Evolutionary conservation across 495 filamentous ascomycete genomes (phyloP).

Genomic region (Penicillium dipodomyicola): DNA sequence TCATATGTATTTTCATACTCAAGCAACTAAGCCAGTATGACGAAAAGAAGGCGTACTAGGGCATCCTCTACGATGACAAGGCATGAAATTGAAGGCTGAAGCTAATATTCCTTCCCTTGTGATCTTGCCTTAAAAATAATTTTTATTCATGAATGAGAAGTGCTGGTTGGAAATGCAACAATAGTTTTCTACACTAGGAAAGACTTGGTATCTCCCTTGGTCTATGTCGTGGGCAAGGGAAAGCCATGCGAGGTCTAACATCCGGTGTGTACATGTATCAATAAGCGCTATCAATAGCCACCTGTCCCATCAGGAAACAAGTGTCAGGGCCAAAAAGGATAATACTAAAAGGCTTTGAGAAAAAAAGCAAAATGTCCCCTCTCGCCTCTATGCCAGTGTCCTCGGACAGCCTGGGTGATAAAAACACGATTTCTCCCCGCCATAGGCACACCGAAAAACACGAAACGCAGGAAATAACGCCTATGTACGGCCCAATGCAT

Average conservation of each 20-base stretch:
- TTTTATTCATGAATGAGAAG: background rate
- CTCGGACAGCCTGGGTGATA: conserved; percentile 1
- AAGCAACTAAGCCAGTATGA: too few species aligned
- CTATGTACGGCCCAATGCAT: conserved; percentile 31
- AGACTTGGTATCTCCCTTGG: background rate
- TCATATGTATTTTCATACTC: too few species aligned
- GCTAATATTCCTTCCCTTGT: too few species aligned
- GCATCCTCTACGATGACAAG: too few species aligned
- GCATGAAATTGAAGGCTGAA: too few species aligned
- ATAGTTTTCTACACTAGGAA: too few species aligned
- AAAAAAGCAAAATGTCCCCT: conserved; percentile 6
- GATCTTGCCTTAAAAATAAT: too few species aligned
- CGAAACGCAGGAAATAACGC: conserved; percentile 20
- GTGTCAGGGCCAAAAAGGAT: background rate
- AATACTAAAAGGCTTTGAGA: background rate
- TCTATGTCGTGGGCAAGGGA: background rate
- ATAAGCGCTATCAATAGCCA: background rate
- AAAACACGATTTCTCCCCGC: conserved; percentile 8
- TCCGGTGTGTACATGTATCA: background rate
- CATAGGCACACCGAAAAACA: conserved; percentile 7
- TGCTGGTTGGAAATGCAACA: too few species aligned
- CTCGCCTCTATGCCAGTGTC: conserved; percentile 16
- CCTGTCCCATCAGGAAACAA: background rate
- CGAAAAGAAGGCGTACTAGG: too few species aligned
- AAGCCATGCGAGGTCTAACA: too few species aligned